Evolutionary conservation across 2,329 filamentous ascomycete genomes (phyloP).

Genomic region (Talaromyces sp.): DNA sequence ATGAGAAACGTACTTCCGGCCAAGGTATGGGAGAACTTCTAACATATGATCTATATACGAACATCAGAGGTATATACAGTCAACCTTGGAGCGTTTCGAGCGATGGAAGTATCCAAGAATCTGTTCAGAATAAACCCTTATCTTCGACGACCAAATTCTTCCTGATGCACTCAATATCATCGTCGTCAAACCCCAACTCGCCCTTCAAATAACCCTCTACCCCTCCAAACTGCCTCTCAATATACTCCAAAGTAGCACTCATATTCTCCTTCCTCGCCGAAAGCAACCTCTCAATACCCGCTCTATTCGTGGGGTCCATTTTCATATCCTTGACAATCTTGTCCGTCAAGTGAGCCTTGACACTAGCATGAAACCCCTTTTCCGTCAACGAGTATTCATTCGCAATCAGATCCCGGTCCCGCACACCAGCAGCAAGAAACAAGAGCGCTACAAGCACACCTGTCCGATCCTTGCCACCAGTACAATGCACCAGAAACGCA

Average conservation of each 20-base stretch:
- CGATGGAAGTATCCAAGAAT: background rate
- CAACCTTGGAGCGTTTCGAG: background rate
- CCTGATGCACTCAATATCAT: slow-evolving; percentile 48
- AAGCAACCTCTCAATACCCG: slow-evolving; percentile 43
- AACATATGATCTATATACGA: slow-evolving; percentile 11
- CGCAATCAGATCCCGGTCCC: slow-evolving; percentile 52
- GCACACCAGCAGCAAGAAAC: slow-evolving; percentile 58
- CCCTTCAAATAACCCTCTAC: slow-evolving; percentile 59
- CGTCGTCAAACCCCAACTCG: slow-evolving; percentile 53
- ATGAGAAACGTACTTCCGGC: slow-evolving; percentile 80
- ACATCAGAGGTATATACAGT: background rate
- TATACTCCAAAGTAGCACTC: slow-evolving; percentile 47
- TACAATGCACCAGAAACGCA: slow-evolving; percentile 65
- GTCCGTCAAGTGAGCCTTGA: slow-evolving; percentile 45
- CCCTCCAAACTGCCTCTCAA: slow-evolving; percentile 58
- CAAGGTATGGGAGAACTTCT: slow-evolving; percentile 85
- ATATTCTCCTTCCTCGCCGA: slow-evolving; percentile 48
- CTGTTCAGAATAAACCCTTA: slow-evolving; percentile 12
- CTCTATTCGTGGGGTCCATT: slow-evolving; percentile 45
- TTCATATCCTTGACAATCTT: slow-evolving; percentile 36
- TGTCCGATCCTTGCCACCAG: slow-evolving; percentile 72
- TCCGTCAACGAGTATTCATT: slow-evolving; percentile 53
- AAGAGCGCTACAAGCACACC: slow-evolving; percentile 65
- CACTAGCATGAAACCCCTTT: slow-evolving; percentile 39
- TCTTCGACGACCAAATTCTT: slow-evolving; percentile 45